phyloP scores from a whole-genome alignment of 192 early-diverging fungal genomes.

The Backusella mclennaniae region DNA sequence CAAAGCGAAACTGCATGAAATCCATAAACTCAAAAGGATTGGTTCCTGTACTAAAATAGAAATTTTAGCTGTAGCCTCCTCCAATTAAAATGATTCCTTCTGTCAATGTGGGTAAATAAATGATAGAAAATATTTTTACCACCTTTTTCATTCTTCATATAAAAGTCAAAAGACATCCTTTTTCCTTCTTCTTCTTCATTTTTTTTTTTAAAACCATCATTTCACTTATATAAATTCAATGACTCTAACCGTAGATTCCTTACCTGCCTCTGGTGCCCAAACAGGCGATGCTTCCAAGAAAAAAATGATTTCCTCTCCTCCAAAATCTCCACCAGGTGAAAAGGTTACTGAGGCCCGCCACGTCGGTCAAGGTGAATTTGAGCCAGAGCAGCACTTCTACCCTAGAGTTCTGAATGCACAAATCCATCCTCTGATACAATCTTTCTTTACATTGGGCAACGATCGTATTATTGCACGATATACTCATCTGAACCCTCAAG shows the following conservation, averaged over 20 bases:
- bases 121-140: neutral
- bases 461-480: conserved; percentile 85
- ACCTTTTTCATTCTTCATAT: neutral
- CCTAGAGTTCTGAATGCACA: conserved; percentile 85
- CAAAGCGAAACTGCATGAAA: neutral
- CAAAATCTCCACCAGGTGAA: conserved; percentile 22
- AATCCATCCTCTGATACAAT: conserved; percentile 83
- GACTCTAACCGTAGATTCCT: neutral
- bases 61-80: neutral
- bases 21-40: neutral
- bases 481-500: conserved; percentile 83
- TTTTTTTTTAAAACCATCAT: neutral
- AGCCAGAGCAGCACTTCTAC: conserved; percentile 84
- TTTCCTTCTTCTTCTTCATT: neutral
- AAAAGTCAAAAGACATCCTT: neutral
- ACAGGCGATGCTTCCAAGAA: neutral
- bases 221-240: neutral
- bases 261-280: neutral
- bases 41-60: neutral
- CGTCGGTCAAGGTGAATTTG: conserved; percentile 63
- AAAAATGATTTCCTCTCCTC: neutral
- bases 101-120: neutral
- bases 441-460: conserved; percentile 84
- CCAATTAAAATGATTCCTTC: neutral
- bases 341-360: neutral